A percentile compares a stretch with the other conserved stretches of the same genome.
Conservation (phyloP, 2,329 filamentous ascomycete genomes). For the Atkinsonella hypoxylon region DNA sequence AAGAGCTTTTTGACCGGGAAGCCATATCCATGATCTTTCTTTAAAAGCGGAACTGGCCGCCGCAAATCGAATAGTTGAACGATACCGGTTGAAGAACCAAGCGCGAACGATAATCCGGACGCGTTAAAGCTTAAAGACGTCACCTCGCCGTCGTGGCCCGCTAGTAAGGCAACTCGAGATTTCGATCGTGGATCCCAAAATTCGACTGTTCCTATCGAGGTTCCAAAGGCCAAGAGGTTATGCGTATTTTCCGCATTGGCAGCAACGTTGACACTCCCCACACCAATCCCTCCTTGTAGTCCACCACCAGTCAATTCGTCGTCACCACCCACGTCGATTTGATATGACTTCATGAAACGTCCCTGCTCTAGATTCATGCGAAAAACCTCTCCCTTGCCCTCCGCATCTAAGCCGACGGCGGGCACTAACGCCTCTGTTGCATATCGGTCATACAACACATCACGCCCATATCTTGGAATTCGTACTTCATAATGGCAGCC, state of each 20-base stretch:
- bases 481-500: constrained; percentile 84
- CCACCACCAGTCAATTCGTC: constrained; percentile 59
- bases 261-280: constrained; percentile 77
- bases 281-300: constrained; percentile 74
- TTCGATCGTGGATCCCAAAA: constrained; percentile 89
- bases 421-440: constrained; percentile 80
- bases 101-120: constrained; percentile 73
- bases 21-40: constrained; percentile 93
- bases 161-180: constrained; percentile 66
- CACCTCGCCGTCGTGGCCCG: constrained; percentile 57
- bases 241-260: constrained; percentile 82
- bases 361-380: constrained; percentile 84
- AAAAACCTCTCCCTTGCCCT: constrained; percentile 86
- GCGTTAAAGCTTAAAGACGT: constrained; percentile 80
- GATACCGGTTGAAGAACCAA: constrained; percentile 78
- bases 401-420: constrained; percentile 72
- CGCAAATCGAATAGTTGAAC: constrained; percentile 88
- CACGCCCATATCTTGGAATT: constrained; percentile 84
- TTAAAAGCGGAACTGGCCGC: constrained; percentile 71
- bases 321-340: constrained; percentile 80
- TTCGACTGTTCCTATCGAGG: constrained; percentile 87
- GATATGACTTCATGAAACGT: constrained; percentile 87
- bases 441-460: constrained; percentile 71
- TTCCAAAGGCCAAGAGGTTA: constrained; percentile 85
- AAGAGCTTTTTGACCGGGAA: constrained; percentile 81